A percentile compares a stretch with the other conserved stretches of the same genome.
phyloP scores from a whole-genome alignment of 2,329 filamentous ascomycete genomes.

The Fusarium transvaalense region DNA sequence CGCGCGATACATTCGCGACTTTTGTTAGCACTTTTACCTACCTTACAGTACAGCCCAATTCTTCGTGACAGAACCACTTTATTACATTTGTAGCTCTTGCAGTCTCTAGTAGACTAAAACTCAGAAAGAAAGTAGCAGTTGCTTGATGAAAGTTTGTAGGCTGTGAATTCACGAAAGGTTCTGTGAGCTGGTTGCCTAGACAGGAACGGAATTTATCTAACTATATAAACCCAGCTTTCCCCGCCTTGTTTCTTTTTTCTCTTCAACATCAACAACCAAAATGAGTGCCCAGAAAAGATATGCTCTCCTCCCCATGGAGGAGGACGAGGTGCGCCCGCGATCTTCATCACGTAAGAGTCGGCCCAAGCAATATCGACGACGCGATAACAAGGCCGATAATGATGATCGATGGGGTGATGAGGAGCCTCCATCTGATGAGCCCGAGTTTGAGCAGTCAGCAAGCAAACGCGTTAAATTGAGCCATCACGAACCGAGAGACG shows the following conservation, averaged over 20 bases:
- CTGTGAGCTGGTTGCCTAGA: too few species aligned
- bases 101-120: too few species aligned
- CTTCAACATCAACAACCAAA: not conserved
- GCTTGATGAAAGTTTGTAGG: too few species aligned
- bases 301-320: conserved; percentile 76
- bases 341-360: conserved; percentile 50
- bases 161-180: too few species aligned
- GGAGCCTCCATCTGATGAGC: conserved; percentile 66
- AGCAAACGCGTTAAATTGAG: conserved; percentile 76
- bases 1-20: too few species aligned
- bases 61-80: too few species aligned
- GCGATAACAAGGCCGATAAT: conserved; percentile 64
- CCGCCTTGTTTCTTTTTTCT: not conserved
- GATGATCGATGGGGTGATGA: conserved; percentile 88
- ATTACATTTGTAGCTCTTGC: too few species aligned
- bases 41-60: too few species aligned
- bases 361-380: conserved; percentile 59
- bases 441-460: conserved; percentile 76
- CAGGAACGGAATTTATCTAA: too few species aligned
- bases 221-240: too few species aligned
- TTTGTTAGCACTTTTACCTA: too few species aligned
- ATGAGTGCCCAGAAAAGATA: conserved; percentile 69
- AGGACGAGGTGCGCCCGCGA: conserved; percentile 67
- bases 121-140: too few species aligned
- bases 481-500: conserved; percentile 63